Evolutionary conservation across 257 asterid species (phyloP).

Genomic region (Scutellaria barbata): DNA sequence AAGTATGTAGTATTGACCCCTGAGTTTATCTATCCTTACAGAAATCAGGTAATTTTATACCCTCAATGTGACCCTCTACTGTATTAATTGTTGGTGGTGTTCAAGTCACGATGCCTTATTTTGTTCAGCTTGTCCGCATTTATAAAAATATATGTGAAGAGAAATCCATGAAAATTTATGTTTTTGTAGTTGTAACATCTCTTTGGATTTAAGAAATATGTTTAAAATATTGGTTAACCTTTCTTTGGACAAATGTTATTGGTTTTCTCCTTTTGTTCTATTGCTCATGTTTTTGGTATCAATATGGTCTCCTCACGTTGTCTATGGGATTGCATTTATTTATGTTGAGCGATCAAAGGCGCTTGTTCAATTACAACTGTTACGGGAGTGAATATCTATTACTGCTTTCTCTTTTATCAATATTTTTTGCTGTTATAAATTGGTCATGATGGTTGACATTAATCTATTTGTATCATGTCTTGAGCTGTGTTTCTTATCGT

Average conservation of each 20-base stretch:
- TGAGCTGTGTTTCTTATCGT: conserved; percentile 20
- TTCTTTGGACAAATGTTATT: background rate
- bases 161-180: background rate
- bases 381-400: conserved; percentile 3
- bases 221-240: background rate
- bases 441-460: background rate
- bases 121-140: conserved; percentile 1
- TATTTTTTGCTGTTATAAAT: background rate
- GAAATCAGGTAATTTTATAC: conserved; percentile 72
- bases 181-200: background rate
- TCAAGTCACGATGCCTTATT: background rate
- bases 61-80: background rate
- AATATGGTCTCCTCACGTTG: background rate
- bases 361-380: conserved; percentile 7
- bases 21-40: conserved; percentile 86
- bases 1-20: conserved; percentile 77
- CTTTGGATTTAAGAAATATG: background rate
- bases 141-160: conserved; percentile 8
- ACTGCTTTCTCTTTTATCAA: background rate
- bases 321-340: conserved; percentile 1
- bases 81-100: background rate
- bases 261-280: background rate
- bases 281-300: background rate
- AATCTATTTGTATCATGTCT: background rate
- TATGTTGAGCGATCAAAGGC: background rate